Conservation (phyloP, 2,329 filamentous ascomycete genomes). For the Trichoderma simmonsii region DNA sequence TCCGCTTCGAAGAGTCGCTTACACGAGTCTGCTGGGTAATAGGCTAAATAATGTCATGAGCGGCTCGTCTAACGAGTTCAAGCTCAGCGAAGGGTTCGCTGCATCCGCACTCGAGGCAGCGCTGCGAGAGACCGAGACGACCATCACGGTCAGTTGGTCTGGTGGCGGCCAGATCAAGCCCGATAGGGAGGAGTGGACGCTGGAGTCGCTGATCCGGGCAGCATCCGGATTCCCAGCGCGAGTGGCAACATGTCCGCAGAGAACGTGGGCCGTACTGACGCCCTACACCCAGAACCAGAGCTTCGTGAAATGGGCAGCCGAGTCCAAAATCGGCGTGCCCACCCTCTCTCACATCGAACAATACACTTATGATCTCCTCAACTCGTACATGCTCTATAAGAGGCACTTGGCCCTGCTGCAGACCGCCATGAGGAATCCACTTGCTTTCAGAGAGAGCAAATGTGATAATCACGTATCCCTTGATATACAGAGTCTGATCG, state of each 20-base stretch:
- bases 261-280: not conserved
- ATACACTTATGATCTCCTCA: not conserved
- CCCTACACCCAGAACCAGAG: not conserved
- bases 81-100: rapidly evolving
- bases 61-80: not conserved
- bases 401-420: not conserved
- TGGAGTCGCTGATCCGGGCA: not conserved
- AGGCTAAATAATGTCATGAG: not conserved
- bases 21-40: too few relatives aligned
- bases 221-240: not conserved
- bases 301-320: not conserved
- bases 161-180: not conserved
- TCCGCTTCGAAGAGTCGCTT: too few relatives aligned
- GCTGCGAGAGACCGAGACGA: not conserved
- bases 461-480: not conserved
- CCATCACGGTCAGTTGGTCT: not conserved
- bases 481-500: not conserved
- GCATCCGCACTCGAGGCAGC: not conserved
- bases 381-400: not conserved
- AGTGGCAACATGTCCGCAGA: not conserved
- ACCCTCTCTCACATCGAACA: not conserved
- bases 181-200: not conserved
- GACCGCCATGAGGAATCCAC: not conserved
- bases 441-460: not conserved
- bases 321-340: not conserved